Conservation (phyloP, 2,329 filamentous ascomycete genomes). For the Sordariomycetes sp. region DNA sequence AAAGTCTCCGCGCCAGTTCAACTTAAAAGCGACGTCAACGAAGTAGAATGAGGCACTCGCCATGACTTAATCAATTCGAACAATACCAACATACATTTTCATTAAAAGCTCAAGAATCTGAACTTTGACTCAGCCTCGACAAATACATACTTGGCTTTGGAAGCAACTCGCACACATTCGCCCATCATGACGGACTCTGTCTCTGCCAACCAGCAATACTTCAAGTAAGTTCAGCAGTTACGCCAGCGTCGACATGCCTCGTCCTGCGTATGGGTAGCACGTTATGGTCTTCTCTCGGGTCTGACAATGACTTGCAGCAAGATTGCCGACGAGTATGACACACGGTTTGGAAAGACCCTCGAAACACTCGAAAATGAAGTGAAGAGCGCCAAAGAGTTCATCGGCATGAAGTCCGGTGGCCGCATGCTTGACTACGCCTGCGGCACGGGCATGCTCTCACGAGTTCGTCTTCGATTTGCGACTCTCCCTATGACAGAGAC, state of each 20-base stretch:
- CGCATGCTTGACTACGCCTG: constrained; percentile 21
- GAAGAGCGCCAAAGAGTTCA: constrained; percentile 38
- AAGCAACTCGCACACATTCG: not conserved
- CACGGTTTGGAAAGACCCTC: constrained; percentile 43
- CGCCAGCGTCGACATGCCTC: no score
- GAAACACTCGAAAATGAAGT: constrained; percentile 20
- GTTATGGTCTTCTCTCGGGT: constrained; percentile 1
- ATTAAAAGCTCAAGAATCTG: no score
- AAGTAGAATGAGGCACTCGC: no score
- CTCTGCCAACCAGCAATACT: constrained; percentile 27
- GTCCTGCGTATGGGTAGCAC: no score
- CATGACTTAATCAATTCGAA: no score
- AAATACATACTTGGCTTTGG: not conserved
- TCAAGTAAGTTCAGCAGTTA: constrained; percentile 33
- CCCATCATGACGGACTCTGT: constrained; percentile 20
- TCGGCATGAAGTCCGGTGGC: constrained; percentile 36
- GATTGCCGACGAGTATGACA: constrained; percentile 30
- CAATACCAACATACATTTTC: no score
- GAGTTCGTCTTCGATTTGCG: constrained; percentile 10
- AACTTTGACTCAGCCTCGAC: constrained; percentile 1
- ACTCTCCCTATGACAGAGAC: not conserved
- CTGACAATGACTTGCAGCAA: constrained; percentile 11
- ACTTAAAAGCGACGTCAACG: no score
- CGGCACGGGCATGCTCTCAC: constrained; percentile 17
- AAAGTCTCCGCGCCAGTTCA: constrained; percentile 18